Percentiles rank a stretch among this genome's conserved stretches.
phyloP scores from a whole-genome alignment of 1,284 basidiomycete species.

The Psilocybe mexicana region DNA sequence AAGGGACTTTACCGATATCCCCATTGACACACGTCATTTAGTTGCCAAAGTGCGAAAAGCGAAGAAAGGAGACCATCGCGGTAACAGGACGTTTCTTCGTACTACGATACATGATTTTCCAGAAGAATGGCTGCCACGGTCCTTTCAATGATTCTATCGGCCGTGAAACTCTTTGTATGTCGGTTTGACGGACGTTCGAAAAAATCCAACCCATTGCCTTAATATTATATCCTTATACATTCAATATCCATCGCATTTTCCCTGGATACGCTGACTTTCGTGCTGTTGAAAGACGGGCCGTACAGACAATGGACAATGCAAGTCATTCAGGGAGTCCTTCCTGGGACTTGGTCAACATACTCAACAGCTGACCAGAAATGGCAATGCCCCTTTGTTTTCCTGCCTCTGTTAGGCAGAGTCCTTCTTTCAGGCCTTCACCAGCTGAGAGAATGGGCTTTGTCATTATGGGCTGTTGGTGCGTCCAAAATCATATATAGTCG shows the following conservation, averaged over 20 bases:
- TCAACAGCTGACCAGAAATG: neutral
- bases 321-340: neutral
- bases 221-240: neutral
- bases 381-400: neutral
- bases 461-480: neutral
- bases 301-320: neutral
- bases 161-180: neutral
- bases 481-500: neutral
- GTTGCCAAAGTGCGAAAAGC: slow-evolving; percentile 69
- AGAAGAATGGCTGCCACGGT: slow-evolving; percentile 69
- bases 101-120: slow-evolving; percentile 80
- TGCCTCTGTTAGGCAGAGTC: neutral
- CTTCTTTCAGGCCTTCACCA: neutral
- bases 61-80: slow-evolving; percentile 66
- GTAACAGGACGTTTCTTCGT: slow-evolving; percentile 54
- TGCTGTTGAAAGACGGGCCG: neutral
- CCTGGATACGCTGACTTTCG: neutral
- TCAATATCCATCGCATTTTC: neutral
- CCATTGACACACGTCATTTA: slow-evolving; percentile 78
- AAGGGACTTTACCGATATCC: slow-evolving; percentile 62
- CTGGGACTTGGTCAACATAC: neutral
- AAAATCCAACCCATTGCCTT: neutral
- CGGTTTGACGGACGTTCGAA: neutral
- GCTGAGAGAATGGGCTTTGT: slow-evolving; percentile 1
- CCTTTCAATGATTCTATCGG: neutral